A percentile compares a stretch with the other conserved stretches of the same genome.
phyloP scores from a whole-genome alignment of 2,329 filamentous ascomycete genomes.

The Exserohilum rostratum region DNA sequence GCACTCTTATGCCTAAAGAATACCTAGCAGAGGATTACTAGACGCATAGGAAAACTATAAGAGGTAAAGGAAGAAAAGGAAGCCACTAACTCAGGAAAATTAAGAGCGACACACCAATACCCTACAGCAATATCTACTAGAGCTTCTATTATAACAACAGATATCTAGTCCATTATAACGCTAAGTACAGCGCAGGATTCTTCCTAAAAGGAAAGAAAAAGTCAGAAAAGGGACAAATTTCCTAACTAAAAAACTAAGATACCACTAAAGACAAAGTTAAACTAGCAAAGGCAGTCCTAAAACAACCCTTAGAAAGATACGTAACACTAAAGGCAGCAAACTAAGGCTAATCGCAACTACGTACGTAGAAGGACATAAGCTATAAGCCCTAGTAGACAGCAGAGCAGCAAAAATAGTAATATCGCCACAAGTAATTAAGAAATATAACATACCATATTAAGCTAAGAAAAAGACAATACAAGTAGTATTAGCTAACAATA shows the following conservation, averaged over 20 bases:
- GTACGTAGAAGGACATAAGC: too few relatives aligned
- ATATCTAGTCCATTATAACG: background rate
- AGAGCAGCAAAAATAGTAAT: background rate
- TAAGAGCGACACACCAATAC: too few relatives aligned
- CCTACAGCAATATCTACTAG: background rate
- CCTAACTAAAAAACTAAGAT: background rate
- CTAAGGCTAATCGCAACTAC: background rate
- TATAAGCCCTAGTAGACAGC: too few relatives aligned
- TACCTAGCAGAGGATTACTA: background rate
- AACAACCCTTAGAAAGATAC: background rate
- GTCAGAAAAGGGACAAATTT: background rate
- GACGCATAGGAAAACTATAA: background rate
- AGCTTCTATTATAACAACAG: background rate
- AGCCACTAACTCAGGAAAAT: too few relatives aligned
- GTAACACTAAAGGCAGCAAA: background rate
- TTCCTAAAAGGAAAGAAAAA: background rate
- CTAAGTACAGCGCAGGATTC: background rate
- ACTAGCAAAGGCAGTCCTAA: background rate
- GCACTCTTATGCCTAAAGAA: background rate
- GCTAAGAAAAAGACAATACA: background rate
- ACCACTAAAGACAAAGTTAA: background rate
- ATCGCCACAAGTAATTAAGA: background rate
- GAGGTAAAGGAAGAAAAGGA: background rate
- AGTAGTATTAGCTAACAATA: background rate
- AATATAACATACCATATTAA: background rate